Evolutionary conservation across 1,139 yeast species (phyloP), one percentile per base, ranked within the genome.

Genomic region (Sugiyamaella xylanicola): DNA sequence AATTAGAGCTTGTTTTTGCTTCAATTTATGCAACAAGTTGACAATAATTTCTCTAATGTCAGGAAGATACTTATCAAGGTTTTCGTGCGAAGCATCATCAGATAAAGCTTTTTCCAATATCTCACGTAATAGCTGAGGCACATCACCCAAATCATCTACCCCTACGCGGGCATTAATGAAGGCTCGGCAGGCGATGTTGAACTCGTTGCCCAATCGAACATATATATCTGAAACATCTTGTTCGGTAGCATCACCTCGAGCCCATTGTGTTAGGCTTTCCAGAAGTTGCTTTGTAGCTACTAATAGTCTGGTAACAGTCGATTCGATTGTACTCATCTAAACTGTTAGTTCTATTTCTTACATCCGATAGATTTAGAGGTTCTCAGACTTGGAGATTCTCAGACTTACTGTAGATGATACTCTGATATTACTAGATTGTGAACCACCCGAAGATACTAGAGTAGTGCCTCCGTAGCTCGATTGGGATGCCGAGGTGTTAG

Each of bases 201-300:
- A 95, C 71, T 93, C 97, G 68, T 93, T 93, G 0, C 99, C 99
- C 39, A 95, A 78, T 62, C 84, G 86, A 13, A 95, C 99, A 69
- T 91, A 95, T 4, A 93, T 88, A 68, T 91, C 92, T 2, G 97
- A 89, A 1, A 95, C 97, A 62, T 83, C 90, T 57, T 83, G 83
- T 55, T 92, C 98, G 39, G 86, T 81, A 2, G 90, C 92, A 36
- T 81, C 81, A 27, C 82, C 83, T 58, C 84, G 80, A 0, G 99
- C 93, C 99, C 99, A 95, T 61, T 84, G 91, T 0, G 96, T 90
- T 54, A 95, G 75, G 36, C 91, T 82, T 65, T 89, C 96, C 15
- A 93, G 76, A 15, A 95, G 76, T 59, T 89, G 93, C 65, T 92
- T 92, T 0, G 98, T 92, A 1, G 97, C 88, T 32, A 92, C 93